A percentile compares a stretch with the other conserved stretches of the same genome.
Evolutionary conservation across 768 basidiomycete genomes (phyloP).

Genomic region (Cystobasidium ongulense): DNA sequence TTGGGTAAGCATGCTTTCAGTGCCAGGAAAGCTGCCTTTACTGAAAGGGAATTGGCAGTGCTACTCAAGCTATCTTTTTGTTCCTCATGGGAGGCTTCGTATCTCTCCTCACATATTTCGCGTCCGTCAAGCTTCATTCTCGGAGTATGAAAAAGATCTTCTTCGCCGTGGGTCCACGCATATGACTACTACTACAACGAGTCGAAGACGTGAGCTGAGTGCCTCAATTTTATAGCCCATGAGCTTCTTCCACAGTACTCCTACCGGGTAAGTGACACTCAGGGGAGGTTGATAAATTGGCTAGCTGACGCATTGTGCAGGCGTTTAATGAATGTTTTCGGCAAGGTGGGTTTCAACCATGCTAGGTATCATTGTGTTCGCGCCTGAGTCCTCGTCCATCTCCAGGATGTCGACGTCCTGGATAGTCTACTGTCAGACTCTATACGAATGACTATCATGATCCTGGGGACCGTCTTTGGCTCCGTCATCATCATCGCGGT

Average conservation of each 20-base stretch:
- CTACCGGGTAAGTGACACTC: conserved; percentile 22
- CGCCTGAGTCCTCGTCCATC: background rate
- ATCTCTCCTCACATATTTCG: conserved; percentile 64
- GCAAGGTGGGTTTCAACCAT: conserved; percentile 7
- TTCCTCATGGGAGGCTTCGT: conserved; percentile 29
- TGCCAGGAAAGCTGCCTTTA: conserved; percentile 42
- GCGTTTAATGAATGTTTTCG: conserved; percentile 37
- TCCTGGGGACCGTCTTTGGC: conserved; percentile 49
- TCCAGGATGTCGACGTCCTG: conserved; percentile 55
- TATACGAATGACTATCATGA: conserved; percentile 58
- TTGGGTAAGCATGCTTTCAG: conserved; percentile 25
- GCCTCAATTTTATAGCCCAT: conserved; percentile 55
- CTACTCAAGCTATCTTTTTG: background rate
- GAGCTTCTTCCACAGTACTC: conserved; percentile 71
- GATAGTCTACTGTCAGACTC: conserved; percentile 63
- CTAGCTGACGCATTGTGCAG: conserved; percentile 36
- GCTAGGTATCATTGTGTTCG: background rate
- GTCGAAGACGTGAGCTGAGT: conserved; percentile 48
- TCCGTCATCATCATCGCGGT: conserved; percentile 63
- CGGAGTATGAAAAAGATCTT: conserved; percentile 42
- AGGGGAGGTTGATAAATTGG: background rate
- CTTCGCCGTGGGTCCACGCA: conserved; percentile 4
- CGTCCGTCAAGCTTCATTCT: conserved; percentile 63
- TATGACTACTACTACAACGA: background rate
- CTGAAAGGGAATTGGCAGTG: conserved; percentile 53